phyloP scores from a whole-genome alignment of 1,284 basidiomycete species.

The Sporisorium graminicola region DNA sequence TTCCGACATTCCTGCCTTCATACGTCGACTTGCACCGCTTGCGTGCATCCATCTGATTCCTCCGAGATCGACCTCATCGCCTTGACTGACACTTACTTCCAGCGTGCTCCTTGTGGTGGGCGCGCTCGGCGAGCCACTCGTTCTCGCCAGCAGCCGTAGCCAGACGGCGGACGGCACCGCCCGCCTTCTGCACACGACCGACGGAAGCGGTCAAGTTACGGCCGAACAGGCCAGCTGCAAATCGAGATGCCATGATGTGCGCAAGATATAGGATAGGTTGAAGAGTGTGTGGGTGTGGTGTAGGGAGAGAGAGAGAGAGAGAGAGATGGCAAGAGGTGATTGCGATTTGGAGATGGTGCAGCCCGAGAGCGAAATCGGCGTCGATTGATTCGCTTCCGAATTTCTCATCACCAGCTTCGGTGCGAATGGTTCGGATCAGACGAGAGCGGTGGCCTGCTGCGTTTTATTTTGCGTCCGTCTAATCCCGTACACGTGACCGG shows the following conservation, averaged over 20 bases:
- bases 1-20: too few relatives aligned
- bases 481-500: conserved; percentile 26
- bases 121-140: conserved; percentile 55
- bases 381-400: not conserved
- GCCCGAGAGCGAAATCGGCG: not conserved
- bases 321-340: too few relatives aligned
- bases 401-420: conserved; percentile 6
- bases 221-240: conserved; percentile 40
- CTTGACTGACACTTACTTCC: conserved; percentile 45
- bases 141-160: conserved; percentile 45
- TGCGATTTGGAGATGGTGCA: too few relatives aligned
- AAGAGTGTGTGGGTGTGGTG: not conserved
- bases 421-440: too few relatives aligned
- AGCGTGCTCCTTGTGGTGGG: conserved; percentile 63
- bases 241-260: conserved; percentile 44
- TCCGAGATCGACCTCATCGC: not conserved
- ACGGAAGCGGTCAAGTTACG: conserved; percentile 21
- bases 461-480: conserved; percentile 4
- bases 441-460: too few relatives aligned
- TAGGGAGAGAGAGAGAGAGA: too few relatives aligned
- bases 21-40: too few relatives aligned
- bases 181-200: conserved; percentile 20
- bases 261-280: not conserved
- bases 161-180: conserved; percentile 21
- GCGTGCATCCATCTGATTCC: too few relatives aligned